Evolutionary conservation across 2,329 filamentous ascomycete genomes (phyloP).

Genomic region (Exophiala spinifera): DNA sequence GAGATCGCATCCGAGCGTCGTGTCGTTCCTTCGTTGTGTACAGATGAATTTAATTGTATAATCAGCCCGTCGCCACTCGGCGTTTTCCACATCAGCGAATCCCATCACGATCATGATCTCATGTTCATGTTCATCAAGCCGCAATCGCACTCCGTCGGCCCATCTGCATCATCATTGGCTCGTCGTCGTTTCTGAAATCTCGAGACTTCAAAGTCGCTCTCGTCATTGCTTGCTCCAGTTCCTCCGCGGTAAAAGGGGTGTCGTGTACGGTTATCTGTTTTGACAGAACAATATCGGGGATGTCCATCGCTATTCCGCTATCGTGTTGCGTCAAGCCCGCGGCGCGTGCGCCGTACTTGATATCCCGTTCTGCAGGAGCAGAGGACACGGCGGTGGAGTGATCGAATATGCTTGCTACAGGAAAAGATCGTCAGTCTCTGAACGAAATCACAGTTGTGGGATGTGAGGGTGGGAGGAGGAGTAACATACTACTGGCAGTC

Average conservation of each 20-base stretch:
- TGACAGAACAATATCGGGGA: conserved; percentile 5
- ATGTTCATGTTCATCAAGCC: conserved; percentile 2
- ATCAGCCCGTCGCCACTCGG: too few species aligned
- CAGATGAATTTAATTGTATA: too few species aligned
- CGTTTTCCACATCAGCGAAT: too few species aligned
- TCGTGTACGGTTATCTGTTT: conserved; percentile 22
- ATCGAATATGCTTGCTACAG: conserved; percentile 18
- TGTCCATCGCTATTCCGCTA: conserved; percentile 9
- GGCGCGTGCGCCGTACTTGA: not conserved
- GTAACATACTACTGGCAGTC: conserved; percentile 21
- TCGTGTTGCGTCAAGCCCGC: conserved; percentile 17
- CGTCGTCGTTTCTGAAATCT: conserved; percentile 5
- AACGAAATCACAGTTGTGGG: not conserved
- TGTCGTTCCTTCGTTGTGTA: too few species aligned
- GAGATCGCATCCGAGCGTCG: too few species aligned
- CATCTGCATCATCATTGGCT: not conserved
- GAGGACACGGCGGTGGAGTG: conserved; percentile 16
- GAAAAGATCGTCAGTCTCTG: not conserved
- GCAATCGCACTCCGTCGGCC: conserved; percentile 4
- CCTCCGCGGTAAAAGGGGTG: conserved; percentile 27
- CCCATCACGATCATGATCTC: not conserved
- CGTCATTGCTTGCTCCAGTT: conserved; percentile 29
- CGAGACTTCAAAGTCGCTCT: conserved; percentile 20
- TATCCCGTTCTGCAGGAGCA: conserved; percentile 13
- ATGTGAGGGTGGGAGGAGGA: not conserved